Evolutionary conservation across 495 filamentous ascomycete genomes (phyloP).

Genomic region (Hapsidospora chrysogenum): DNA sequence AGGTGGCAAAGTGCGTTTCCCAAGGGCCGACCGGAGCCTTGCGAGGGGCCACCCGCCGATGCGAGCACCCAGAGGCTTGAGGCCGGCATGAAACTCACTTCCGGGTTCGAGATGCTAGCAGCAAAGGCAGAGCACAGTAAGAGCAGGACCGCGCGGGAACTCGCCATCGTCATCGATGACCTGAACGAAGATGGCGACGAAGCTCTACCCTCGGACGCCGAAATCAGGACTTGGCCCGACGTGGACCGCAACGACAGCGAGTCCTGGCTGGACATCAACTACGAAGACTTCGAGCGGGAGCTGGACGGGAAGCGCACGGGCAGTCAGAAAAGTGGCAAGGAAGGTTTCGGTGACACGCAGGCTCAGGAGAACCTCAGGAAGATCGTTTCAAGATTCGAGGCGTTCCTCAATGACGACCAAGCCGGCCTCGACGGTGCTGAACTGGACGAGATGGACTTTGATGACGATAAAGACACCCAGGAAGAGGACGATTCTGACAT

Average conservation of each 20-base stretch:
- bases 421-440: constrained; percentile 69
- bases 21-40: too few relatives aligned
- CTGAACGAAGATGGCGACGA: constrained; percentile 38
- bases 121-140: constrained; percentile 44
- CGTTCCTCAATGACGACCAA: constrained; percentile 78
- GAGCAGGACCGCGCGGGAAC: constrained; percentile 50
- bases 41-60: too few relatives aligned
- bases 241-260: constrained; percentile 56
- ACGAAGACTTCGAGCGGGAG: constrained; percentile 71
- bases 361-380: constrained; percentile 73
- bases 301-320: constrained; percentile 24
- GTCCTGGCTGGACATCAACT: constrained; percentile 86
- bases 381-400: constrained; percentile 80
- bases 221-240: constrained; percentile 52
- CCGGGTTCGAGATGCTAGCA: constrained; percentile 82
- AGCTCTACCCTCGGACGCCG: constrained; percentile 50
- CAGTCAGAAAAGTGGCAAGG: constrained; percentile 5
- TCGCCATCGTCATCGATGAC: constrained; percentile 59
- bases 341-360: constrained; percentile 56
- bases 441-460: constrained; percentile 56
- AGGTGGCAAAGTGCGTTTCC: too few relatives aligned
- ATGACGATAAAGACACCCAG: constrained; percentile 43
- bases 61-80: constrained; percentile 35
- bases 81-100: constrained; percentile 76
- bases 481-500: constrained; percentile 23